phyloP scores from a whole-genome alignment of 352 stramenopile species.

The Phytopythium aichiense region DNA sequence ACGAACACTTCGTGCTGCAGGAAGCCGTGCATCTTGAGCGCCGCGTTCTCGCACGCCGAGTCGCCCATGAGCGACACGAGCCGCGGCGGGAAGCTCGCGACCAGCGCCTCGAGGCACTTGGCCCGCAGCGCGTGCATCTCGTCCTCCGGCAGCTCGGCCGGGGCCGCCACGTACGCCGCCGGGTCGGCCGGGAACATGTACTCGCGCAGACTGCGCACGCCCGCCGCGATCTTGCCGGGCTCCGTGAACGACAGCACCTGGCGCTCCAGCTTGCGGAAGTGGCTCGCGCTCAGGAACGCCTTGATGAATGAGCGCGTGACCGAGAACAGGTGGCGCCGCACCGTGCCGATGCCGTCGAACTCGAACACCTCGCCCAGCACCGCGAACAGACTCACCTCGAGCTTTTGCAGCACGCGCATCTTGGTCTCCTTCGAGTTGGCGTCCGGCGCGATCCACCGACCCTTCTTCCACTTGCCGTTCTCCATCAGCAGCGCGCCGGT shows the following conservation, averaged over 20 bases:
- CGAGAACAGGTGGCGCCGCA: conserved; percentile 80
- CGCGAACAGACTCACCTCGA: conserved; percentile 77
- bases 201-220: conserved; percentile 44
- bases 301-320: conserved; percentile 82
- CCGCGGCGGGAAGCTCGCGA: conserved; percentile 65
- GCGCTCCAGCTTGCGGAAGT: conserved; percentile 79
- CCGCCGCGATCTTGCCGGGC: conserved; percentile 52
- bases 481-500: conserved; percentile 39
- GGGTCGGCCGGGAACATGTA: conserved; percentile 58
- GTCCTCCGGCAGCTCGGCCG: conserved; percentile 12
- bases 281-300: conserved; percentile 71
- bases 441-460: conserved; percentile 54
- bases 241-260: conserved; percentile 82
- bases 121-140: conserved; percentile 59
- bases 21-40: conserved; percentile 84
- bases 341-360: conserved; percentile 78
- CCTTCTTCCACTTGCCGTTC: conserved; percentile 62
- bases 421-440: conserved; percentile 74
- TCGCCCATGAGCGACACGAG: conserved; percentile 78
- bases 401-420: conserved; percentile 74
- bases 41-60: conserved; percentile 62
- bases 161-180: conserved; percentile 6
- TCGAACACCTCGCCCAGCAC: conserved; percentile 79
- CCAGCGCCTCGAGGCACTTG: conserved; percentile 63
- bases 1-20: conserved; percentile 86